Conservation (phyloP, 1,139 yeast species). For the Pichia sp. region DNA sequence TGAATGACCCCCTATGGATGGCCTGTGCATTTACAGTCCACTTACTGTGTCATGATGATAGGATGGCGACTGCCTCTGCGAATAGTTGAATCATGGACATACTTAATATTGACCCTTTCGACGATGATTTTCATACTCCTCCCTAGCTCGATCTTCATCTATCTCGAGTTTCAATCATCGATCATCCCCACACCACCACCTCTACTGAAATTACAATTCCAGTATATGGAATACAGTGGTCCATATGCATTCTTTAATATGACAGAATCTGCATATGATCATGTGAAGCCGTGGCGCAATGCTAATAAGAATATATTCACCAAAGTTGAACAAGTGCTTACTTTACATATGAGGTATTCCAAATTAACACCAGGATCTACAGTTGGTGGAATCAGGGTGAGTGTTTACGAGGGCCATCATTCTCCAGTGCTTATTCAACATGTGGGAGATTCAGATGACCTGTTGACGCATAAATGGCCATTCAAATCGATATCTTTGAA, state of each 20-base stretch:
- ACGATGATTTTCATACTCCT: slow-evolving; percentile 10
- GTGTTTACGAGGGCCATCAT: slow-evolving; percentile 3
- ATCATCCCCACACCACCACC: slow-evolving; percentile 10
- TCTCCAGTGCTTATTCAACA: slow-evolving; percentile 1
- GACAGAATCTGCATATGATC: slow-evolving; percentile 5
- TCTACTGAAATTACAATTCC: slow-evolving; percentile 10
- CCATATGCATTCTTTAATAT: slow-evolving; percentile 10
- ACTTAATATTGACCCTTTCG: slow-evolving; percentile 2
- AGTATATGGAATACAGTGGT: slow-evolving; percentile 7
- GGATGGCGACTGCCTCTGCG: slow-evolving; percentile 6
- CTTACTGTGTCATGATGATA: slow-evolving; percentile 3
- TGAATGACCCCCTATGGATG: too few species aligned
- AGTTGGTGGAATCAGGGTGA: slow-evolving; percentile 12
- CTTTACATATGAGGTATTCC: slow-evolving; percentile 10
- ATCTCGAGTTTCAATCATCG: slow-evolving; percentile 11
- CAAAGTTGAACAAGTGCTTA: slow-evolving; percentile 11
- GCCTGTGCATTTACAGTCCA: too few species aligned
- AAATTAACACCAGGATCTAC: slow-evolving; percentile 7
- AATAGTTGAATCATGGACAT: slow-evolving; percentile 8
- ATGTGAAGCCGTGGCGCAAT: slow-evolving; percentile 9
- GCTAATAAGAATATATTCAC: slow-evolving; percentile 12
- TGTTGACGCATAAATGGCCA: slow-evolving; percentile 7
- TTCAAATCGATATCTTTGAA: slow-evolving; percentile 7
- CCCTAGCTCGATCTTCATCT: slow-evolving; percentile 13
- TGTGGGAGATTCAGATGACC: neutral